Percentiles rank a stretch among this genome's conserved stretches.
These are phyloP conservation scores for Epipyxis sp. DNA, from an alignment of 108 stramenopile genomes.

Conservation along the genomic window DNA sequence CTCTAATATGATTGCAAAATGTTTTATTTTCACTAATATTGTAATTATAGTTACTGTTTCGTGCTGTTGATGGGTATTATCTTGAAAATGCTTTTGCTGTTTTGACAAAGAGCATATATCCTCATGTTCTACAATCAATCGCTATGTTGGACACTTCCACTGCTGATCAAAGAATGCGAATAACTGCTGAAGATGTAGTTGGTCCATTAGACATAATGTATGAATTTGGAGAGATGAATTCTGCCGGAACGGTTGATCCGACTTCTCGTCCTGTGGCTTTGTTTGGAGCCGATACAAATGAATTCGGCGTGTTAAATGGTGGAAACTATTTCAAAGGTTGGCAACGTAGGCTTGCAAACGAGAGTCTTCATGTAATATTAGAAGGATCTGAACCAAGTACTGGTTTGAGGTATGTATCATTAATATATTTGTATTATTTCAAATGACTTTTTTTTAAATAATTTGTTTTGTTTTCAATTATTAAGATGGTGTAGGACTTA, in stretches of 20 bases:
- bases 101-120: background rate
- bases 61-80: slow-evolving; percentile 17
- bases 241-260: background rate
- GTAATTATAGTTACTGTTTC: slow-evolving; percentile 9
- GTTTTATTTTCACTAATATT: background rate
- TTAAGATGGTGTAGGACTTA: slow-evolving; percentile 24
- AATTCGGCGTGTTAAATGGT: background rate
- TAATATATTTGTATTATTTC: background rate
- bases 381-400: slow-evolving; percentile 28
- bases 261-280: background rate
- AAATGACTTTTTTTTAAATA: background rate
- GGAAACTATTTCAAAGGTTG: background rate
- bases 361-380: background rate
- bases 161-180: background rate
- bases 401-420: slow-evolving; percentile 18
- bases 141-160: background rate
- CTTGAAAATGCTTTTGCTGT: slow-evolving; percentile 12
- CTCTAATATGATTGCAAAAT: too few relatives aligned
- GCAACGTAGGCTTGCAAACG: background rate
- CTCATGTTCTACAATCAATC: background rate
- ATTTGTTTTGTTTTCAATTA: too few relatives aligned
- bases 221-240: slow-evolving; percentile 29
- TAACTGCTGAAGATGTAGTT: slow-evolving; percentile 26
- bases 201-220: slow-evolving; percentile 23
- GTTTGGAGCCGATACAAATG: background rate